Conservation (phyloP, 164 flowering plant species). For the Chimonanthus praecox region DNA sequence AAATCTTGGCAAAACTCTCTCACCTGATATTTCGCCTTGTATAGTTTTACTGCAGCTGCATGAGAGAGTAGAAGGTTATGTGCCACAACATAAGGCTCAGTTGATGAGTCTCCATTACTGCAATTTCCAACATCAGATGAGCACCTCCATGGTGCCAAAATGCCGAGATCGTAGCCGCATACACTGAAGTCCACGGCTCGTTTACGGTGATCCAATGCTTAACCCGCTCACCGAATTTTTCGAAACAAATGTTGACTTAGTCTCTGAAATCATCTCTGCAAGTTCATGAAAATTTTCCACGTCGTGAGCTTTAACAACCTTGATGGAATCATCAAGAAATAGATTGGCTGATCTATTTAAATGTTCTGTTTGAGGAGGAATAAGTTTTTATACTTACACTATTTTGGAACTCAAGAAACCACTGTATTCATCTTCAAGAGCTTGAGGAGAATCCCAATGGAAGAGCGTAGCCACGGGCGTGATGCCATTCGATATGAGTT, state of each 20-base stretch:
- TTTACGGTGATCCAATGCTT: slow-evolving; percentile 29
- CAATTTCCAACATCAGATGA: slow-evolving; percentile 16
- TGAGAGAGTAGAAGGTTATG: slow-evolving; percentile 43
- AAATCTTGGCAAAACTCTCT: not conserved
- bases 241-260: slow-evolving; percentile 22
- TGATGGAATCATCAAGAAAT: no score
- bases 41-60: slow-evolving; percentile 38
- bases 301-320: not conserved
- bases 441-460: slow-evolving; percentile 68
- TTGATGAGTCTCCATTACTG: slow-evolving; percentile 35
- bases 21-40: slow-evolving; percentile 38
- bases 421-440: slow-evolving; percentile 45
- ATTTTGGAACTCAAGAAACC: slow-evolving; percentile 40
- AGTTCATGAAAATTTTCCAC: not conserved
- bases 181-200: slow-evolving; percentile 19
- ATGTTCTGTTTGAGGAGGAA: not conserved
- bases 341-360: not conserved
- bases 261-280: slow-evolving; percentile 17
- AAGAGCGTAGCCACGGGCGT: slow-evolving; percentile 56
- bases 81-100: slow-evolving; percentile 42
- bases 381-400: slow-evolving; percentile 24
- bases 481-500: slow-evolving; percentile 26
- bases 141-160: slow-evolving; percentile 22
- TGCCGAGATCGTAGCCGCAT: slow-evolving; percentile 14
- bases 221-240: slow-evolving; percentile 28